Evolutionary conservation across 2,329 filamentous ascomycete genomes (phyloP).

Genomic region (Pseudogymnoascus sp.): DNA sequence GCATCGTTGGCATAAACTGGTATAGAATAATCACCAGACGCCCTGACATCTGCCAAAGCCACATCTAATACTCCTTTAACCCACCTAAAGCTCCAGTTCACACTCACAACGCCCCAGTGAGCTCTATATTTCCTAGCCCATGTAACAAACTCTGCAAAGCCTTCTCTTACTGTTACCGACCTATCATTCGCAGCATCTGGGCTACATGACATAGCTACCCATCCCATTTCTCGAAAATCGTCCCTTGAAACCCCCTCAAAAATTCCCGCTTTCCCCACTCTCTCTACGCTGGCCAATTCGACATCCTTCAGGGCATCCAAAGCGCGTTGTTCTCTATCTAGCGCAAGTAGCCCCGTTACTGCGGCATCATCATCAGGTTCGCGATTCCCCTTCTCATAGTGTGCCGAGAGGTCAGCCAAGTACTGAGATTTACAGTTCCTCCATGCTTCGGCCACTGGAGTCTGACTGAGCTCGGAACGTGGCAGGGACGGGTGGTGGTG

Average conservation of each 20-base stretch:
- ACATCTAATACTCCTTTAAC: slow-evolving; percentile 17
- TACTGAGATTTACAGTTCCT: slow-evolving; percentile 18
- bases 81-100: slow-evolving; percentile 19
- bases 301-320: slow-evolving; percentile 18
- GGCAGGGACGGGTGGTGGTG: neutral
- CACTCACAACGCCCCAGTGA: neutral
- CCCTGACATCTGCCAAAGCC: neutral
- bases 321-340: slow-evolving; percentile 19
- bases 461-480: slow-evolving; percentile 12
- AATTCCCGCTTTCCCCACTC: slow-evolving; percentile 22
- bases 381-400: slow-evolving; percentile 16
- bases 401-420: slow-evolving; percentile 15
- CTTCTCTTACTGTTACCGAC: neutral
- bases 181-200: neutral
- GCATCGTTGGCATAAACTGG: neutral
- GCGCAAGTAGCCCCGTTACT: neutral
- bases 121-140: neutral
- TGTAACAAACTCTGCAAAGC: neutral
- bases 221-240: slow-evolving; percentile 17
- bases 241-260: slow-evolving; percentile 20
- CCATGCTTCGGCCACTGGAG: slow-evolving; percentile 12
- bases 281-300: slow-evolving; percentile 23
- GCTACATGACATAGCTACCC: slow-evolving; percentile 14
- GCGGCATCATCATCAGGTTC: neutral
- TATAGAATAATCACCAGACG: neutral